Evolutionary conservation across 116 monocot genomes (phyloP).

Genomic region (Cymodocea nodosa): DNA sequence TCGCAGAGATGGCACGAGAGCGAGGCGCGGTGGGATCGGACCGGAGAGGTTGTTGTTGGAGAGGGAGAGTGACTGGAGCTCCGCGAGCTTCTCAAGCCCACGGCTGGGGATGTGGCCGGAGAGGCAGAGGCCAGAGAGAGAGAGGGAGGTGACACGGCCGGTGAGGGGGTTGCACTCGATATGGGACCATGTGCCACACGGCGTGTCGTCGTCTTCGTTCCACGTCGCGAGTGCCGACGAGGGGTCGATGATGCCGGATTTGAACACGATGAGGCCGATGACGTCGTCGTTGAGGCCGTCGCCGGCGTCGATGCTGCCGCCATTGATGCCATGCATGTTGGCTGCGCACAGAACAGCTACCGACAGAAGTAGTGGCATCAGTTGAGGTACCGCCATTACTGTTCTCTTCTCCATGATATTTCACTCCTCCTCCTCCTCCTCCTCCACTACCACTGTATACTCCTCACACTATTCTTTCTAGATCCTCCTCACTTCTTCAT

Average conservation of each 20-base stretch:
- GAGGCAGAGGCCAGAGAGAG: constrained; percentile 32
- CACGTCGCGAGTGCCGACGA: constrained; percentile 31
- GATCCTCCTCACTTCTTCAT: no score
- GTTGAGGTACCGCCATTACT: no score
- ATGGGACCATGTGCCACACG: constrained; percentile 42
- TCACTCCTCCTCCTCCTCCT: no score
- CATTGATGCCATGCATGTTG: no score
- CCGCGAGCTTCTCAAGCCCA: constrained; percentile 18
- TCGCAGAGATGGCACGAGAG: constrained; percentile 18
- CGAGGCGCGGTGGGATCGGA: constrained; percentile 11
- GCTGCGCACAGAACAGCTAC: no score
- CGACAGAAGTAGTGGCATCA: no score
- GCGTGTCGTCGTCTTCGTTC: constrained; percentile 30
- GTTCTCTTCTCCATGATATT: no score
- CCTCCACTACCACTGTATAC: no score
- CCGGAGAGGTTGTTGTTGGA: constrained; percentile 32
- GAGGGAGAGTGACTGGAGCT: constrained; percentile 17
- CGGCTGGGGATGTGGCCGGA: constrained; percentile 29
- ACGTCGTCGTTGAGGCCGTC: constrained; percentile 42
- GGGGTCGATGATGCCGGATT: constrained; percentile 40
- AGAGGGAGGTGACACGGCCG: constrained; percentile 21
- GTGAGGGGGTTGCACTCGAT: constrained; percentile 29
- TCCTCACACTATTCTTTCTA: no score
- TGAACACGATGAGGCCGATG: constrained; percentile 60
- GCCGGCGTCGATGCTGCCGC: neutral